A percentile compares a stretch with the other conserved stretches of the same genome.
These are phyloP conservation scores for Scutellaria barbata DNA, from an alignment of 257 asterid genomes.

Conservation along the genomic window DNA sequence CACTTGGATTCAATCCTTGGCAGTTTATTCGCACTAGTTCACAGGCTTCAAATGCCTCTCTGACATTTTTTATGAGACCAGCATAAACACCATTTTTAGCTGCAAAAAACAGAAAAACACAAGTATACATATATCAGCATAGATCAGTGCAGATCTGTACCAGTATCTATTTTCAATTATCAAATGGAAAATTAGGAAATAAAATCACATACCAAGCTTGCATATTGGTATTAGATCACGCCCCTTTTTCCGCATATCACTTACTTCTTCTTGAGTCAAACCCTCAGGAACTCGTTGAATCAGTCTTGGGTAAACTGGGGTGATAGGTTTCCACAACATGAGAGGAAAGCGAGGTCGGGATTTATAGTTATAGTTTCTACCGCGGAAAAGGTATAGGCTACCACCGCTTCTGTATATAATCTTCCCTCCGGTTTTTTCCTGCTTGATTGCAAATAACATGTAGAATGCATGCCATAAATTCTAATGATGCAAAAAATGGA, in stretches of 20 bases:
- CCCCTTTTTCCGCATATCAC: slow-evolving; percentile 79
- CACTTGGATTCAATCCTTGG: slow-evolving; percentile 85
- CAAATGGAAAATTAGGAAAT: slow-evolving; percentile 22
- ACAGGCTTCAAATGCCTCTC: slow-evolving; percentile 95
- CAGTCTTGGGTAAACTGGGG: slow-evolving; percentile 92
- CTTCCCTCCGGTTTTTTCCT: slow-evolving; percentile 94
- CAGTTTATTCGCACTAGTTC: slow-evolving; percentile 85
- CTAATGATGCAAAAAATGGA: not conserved
- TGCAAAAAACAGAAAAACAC: slow-evolving; percentile 47
- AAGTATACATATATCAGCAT: slow-evolving; percentile 31
- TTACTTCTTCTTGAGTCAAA: slow-evolving; percentile 80
- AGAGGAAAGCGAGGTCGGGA: slow-evolving; percentile 80
- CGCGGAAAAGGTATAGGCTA: slow-evolving; percentile 77
- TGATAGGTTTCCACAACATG: slow-evolving; percentile 89
- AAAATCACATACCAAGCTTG: slow-evolving; percentile 70
- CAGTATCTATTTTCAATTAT: slow-evolving; percentile 26
- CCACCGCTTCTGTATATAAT: slow-evolving; percentile 79
- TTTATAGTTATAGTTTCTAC: slow-evolving; percentile 85
- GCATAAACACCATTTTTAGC: slow-evolving; percentile 85
- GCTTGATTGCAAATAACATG: slow-evolving; percentile 28
- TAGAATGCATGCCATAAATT: not conserved
- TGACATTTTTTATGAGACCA: slow-evolving; percentile 71
- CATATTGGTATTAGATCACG: slow-evolving; percentile 71
- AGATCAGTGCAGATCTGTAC: slow-evolving; percentile 16
- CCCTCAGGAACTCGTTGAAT: slow-evolving; percentile 73